A percentile compares a stretch with the other conserved stretches of the same genome.
These are phyloP conservation scores for Cymbopogon citratus DNA, from an alignment of 176 grass and related monocot species.

Conservation along the genomic window DNA sequence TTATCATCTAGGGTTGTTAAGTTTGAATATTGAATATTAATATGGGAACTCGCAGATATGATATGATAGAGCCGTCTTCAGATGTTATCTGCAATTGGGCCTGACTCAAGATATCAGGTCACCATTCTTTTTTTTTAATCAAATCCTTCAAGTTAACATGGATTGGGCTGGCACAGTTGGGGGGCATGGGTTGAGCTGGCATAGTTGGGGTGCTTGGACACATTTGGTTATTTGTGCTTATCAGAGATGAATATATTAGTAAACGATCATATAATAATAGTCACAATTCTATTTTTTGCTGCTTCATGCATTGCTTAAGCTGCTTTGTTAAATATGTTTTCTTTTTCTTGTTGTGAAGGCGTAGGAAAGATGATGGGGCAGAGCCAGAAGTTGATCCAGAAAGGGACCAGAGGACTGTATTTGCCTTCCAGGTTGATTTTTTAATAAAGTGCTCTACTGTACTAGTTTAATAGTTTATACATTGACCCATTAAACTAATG, in stretches of 20 bases:
- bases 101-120: conserved; percentile 61
- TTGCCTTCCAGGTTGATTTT: conserved; percentile 90
- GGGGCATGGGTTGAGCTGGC: conserved; percentile 1
- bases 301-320: conserved; percentile 11
- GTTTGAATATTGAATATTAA: conserved; percentile 74
- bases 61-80: conserved; percentile 71
- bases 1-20: conserved; percentile 32
- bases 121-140: conserved; percentile 32
- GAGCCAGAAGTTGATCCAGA: conserved; percentile 91
- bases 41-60: conserved; percentile 76
- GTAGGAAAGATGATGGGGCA: conserved; percentile 72
- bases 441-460: not conserved
- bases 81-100: conserved; percentile 62
- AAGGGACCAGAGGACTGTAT: conserved; percentile 98
- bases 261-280: not conserved
- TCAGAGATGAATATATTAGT: not conserved
- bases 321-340: not conserved
- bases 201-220: not conserved
- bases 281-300: not conserved
- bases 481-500: conserved; percentile 28
- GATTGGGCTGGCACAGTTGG: not conserved
- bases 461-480: not conserved
- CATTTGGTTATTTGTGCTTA: conserved; percentile 1
- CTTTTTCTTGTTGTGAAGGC: conserved; percentile 37
- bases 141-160: conserved; percentile 28